Evolutionary conservation across 768 basidiomycete species (phyloP), one percentile per base, ranked within the genome.

Genomic region (Glaciozyma martinii): DNA sequence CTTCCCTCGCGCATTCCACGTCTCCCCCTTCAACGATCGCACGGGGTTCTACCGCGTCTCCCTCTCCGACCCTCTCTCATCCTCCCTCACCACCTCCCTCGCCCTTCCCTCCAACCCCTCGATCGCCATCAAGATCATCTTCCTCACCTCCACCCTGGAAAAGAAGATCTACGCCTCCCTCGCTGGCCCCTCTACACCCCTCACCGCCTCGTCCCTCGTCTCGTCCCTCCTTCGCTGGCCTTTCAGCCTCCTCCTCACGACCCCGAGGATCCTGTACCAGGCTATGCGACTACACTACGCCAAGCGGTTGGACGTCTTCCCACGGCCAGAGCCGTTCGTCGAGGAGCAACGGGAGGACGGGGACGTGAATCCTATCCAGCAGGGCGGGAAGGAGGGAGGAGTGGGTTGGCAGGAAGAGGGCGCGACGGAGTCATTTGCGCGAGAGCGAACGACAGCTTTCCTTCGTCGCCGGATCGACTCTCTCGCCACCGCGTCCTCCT

Each of bases 11-110:
- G 79, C 82, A 66, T 88, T 88, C 73, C 86, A 88, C 69, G 86
- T 88, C 54, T 88, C 86, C 1, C 85, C 87, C 0, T 87, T 87
- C 79, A 88, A 87, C 73, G 84, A 86, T 70, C 80, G 86, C 5
- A 78, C 80, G 29, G 86, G 86, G 0, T 85, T 78, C 73, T 88
- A 87, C 76, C 81, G 77, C 5, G 78, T 86, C 21, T 80, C 84
- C 52, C 71, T 88, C 27, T 77, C 77, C 63, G 72, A 77, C 16
- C 85, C 86, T 6, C 75, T 76, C 50, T 76, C 77, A 57, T 66
- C 80, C 13, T 78, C 56, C 53, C 66, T 12, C 43, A 32, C 37
- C 54, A 27, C 43, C 60, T 25, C 53, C n/a, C 32, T 9, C 42
- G 3, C 74, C 72, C 16, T 61, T 68, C 52, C 33, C 66, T 29